Evolutionary conservation across 345 rosid species (phyloP).

Genomic region (Citrus maxima): DNA sequence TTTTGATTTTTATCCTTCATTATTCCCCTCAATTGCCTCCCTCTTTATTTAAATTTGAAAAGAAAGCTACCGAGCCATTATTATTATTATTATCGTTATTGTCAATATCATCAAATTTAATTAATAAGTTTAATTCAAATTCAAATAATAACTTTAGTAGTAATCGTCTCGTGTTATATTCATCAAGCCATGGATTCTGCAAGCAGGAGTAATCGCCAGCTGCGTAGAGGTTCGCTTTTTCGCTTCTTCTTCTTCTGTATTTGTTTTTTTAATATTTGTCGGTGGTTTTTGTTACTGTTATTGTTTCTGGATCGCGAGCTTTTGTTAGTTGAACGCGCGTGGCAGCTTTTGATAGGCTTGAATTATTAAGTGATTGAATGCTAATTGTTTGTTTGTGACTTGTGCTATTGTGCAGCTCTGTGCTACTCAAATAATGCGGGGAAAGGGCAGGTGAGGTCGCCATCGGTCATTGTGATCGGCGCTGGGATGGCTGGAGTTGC

Average conservation of each 20-base stretch:
- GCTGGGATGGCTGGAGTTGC: conserved; percentile 88
- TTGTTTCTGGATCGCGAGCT: not conserved
- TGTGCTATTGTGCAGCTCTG: conserved; percentile 26
- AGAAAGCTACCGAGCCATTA: conserved; percentile 46
- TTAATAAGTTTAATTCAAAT: not conserved
- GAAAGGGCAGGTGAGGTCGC: conserved; percentile 55
- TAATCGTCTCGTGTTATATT: conserved; percentile 11
- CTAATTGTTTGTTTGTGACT: not conserved
- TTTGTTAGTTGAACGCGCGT: not conserved
- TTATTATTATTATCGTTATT: conserved; percentile 13
- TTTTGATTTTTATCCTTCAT: conserved; percentile 73
- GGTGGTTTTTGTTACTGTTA: not conserved
- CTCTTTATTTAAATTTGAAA: conserved; percentile 47
- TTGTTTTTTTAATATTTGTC: not conserved
- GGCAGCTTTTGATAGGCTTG: not conserved
- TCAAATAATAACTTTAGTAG: not conserved
- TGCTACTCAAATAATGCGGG: conserved; percentile 56
- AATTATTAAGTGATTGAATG: not conserved
- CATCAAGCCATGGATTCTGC: conserved; percentile 59
- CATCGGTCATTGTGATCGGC: conserved; percentile 88
- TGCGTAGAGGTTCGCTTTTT: conserved; percentile 53
- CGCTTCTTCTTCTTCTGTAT: not conserved
- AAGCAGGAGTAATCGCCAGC: conserved; percentile 69
- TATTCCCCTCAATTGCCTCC: conserved; percentile 72
- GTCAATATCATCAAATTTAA: not conserved